Percentiles rank a stretch among this genome's conserved stretches.
Evolutionary conservation across 371 early-diverging fungal species (phyloP).

Genomic region (Mortierella sp.): DNA sequence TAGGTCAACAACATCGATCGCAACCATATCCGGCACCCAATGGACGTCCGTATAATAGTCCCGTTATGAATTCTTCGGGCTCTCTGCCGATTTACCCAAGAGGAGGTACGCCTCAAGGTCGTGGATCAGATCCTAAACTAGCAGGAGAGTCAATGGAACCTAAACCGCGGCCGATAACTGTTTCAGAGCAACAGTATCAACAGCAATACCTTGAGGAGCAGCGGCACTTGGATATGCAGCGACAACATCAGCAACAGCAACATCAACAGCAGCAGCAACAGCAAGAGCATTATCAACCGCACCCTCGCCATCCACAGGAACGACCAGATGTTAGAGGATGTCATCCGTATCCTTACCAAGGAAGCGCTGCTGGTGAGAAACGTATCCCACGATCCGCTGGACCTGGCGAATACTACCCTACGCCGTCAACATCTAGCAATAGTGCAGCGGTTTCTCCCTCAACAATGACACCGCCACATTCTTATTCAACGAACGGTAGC

Average conservation of each 20-base stretch:
- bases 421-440: not conserved
- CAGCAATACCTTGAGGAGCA: not conserved
- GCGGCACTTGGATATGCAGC: not conserved
- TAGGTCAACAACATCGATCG: constrained; percentile 20
- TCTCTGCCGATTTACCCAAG: not conserved
- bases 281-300: not conserved
- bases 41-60: constrained; percentile 19
- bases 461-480: constrained; percentile 8
- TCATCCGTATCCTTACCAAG: constrained; percentile 10
- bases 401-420: constrained; percentile 14
- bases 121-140: constrained; percentile 2
- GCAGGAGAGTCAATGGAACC: constrained; percentile 1
- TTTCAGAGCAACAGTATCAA: constrained; percentile 6
- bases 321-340: not conserved
- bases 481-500: constrained; percentile 12
- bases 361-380: not conserved
- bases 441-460: constrained; percentile 16
- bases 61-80: not conserved
- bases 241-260: not conserved
- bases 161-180: not conserved
- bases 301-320: constrained; percentile 1
- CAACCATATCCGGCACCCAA: constrained; percentile 31
- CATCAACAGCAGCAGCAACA: constrained; percentile 5
- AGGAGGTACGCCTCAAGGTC: not conserved
- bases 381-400: not conserved